These are phyloP conservation scores for Phytopythium helicoides DNA, from an alignment of 352 stramenopile species.

Conservation along the genomic window DNA sequence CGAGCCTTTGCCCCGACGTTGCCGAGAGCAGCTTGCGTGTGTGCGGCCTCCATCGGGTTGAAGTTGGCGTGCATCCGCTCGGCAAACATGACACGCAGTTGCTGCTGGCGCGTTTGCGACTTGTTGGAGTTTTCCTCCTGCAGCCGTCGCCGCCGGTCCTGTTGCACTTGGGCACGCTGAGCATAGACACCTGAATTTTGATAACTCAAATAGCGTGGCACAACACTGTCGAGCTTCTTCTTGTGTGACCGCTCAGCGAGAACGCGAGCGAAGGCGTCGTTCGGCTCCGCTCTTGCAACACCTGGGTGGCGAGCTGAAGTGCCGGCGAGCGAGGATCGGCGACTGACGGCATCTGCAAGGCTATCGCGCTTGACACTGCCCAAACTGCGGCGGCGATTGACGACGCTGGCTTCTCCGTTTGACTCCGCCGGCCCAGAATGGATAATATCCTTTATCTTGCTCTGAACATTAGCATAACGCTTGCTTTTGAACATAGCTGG, in stretches of 20 bases:
- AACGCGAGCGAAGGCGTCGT: slow-evolving; percentile 22
- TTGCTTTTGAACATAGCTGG: slow-evolving; percentile 7
- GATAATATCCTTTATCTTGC: slow-evolving; percentile 7
- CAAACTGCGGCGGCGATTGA: slow-evolving; percentile 43
- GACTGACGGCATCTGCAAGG: slow-evolving; percentile 16
- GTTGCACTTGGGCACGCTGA: slow-evolving; percentile 47
- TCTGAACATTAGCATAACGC: slow-evolving; percentile 10
- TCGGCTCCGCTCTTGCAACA: slow-evolving; percentile 19
- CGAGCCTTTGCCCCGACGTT: slow-evolving; percentile 17
- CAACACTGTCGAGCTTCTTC: slow-evolving; percentile 43
- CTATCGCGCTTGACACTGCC: slow-evolving; percentile 17
- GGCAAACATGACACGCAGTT: slow-evolving; percentile 41
- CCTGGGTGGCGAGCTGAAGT: slow-evolving; percentile 10
- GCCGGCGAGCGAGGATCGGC: slow-evolving; percentile 23
- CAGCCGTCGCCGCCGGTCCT: slow-evolving; percentile 65
- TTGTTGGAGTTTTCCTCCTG: slow-evolving; percentile 58
- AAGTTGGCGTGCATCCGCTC: slow-evolving; percentile 51
- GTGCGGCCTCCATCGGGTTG: slow-evolving; percentile 24
- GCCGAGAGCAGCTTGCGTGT: slow-evolving; percentile 9
- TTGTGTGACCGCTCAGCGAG: slow-evolving; percentile 18
- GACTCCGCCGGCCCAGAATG: slow-evolving; percentile 16
- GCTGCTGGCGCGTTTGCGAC: slow-evolving; percentile 53
- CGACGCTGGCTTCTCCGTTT: slow-evolving; percentile 21
- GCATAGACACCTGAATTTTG: slow-evolving; percentile 39
- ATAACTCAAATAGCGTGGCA: slow-evolving; percentile 69